Evolutionary conservation across 1,284 basidiomycete genomes (phyloP).

Genomic region (Taiwanofungus camphoratus): DNA sequence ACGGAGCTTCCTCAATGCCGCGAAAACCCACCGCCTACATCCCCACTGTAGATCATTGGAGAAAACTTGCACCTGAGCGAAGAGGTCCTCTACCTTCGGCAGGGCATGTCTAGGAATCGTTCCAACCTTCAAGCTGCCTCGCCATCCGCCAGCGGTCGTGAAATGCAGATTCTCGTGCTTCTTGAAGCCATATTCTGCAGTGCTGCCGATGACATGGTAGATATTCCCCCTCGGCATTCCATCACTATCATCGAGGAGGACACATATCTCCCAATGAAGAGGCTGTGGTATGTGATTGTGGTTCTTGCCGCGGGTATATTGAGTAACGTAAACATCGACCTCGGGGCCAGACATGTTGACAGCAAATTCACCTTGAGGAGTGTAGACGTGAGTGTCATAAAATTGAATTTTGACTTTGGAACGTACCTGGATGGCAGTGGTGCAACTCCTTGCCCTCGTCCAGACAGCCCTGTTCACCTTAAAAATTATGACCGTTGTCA

Average conservation of each 20-base stretch:
- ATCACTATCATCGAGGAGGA: constrained; percentile 6
- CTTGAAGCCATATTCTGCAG: constrained; percentile 1
- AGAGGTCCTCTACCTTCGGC: background rate
- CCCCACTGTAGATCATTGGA: background rate
- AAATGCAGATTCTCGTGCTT: background rate
- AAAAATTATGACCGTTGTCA: no score
- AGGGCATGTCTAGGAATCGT: background rate
- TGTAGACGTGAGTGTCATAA: no score
- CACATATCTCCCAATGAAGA: constrained; percentile 10
- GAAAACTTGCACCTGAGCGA: constrained; percentile 3
- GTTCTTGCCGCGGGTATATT: constrained; percentile 10
- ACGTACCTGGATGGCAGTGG: no score
- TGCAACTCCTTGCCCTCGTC: no score
- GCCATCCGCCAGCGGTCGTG: constrained; percentile 3
- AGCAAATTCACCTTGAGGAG: no score
- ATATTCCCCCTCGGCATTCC: constrained; percentile 5
- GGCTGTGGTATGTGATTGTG: constrained; percentile 1
- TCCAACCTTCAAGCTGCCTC: constrained; percentile 11
- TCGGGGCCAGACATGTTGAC: no score
- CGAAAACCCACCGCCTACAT: constrained; percentile 10
- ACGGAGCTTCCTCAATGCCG: constrained; percentile 11
- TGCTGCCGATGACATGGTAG: constrained; percentile 11
- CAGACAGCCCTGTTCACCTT: no score
- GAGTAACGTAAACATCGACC: constrained; percentile 9
- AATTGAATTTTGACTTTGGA: no score